phyloP scores from a whole-genome alignment of 805 yeast genomes.

The Zygoascus bituminiphila region DNA sequence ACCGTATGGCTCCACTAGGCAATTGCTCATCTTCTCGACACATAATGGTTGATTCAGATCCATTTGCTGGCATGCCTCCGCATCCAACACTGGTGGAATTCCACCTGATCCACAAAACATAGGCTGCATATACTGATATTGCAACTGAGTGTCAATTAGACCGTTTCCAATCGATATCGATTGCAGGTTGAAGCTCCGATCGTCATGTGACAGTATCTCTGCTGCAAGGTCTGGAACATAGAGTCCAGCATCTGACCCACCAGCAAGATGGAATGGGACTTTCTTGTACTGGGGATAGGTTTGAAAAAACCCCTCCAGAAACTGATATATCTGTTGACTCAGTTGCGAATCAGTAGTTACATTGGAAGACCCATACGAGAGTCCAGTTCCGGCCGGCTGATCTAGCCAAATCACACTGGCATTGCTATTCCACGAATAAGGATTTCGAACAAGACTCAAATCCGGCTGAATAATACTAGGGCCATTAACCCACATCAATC shows the following conservation, averaged over 20 bases:
- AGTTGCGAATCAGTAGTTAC: constrained; percentile 68
- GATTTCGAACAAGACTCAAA: constrained; percentile 66
- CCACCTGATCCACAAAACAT: constrained; percentile 94
- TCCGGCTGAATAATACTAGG: constrained; percentile 66
- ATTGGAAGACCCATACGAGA: constrained; percentile 64
- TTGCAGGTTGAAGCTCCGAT: constrained; percentile 52
- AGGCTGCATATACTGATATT: constrained; percentile 71
- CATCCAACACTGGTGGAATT: constrained; percentile 52
- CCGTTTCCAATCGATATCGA: constrained; percentile 90
- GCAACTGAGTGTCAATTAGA: constrained; percentile 73
- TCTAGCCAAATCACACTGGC: constrained; percentile 88
- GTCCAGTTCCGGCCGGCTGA: constrained; percentile 92
- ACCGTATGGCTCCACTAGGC: constrained; percentile 57
- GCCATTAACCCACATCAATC: constrained; percentile 85
- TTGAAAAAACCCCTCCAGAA: constrained; percentile 73
- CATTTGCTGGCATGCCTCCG: constrained; percentile 63
- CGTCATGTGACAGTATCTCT: constrained; percentile 39
- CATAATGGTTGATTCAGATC: constrained; percentile 56
- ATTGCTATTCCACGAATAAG: constrained; percentile 83
- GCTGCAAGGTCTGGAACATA: constrained; percentile 75
- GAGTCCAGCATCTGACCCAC: constrained; percentile 91
- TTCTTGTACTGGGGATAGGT: constrained; percentile 66
- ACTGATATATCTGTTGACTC: constrained; percentile 77
- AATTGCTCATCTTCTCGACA: constrained; percentile 48
- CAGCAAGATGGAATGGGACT: constrained; percentile 71